Evolutionary conservation across 208 protist species (phyloP).

Genomic region (Kentomonas sorsogonicus): DNA sequence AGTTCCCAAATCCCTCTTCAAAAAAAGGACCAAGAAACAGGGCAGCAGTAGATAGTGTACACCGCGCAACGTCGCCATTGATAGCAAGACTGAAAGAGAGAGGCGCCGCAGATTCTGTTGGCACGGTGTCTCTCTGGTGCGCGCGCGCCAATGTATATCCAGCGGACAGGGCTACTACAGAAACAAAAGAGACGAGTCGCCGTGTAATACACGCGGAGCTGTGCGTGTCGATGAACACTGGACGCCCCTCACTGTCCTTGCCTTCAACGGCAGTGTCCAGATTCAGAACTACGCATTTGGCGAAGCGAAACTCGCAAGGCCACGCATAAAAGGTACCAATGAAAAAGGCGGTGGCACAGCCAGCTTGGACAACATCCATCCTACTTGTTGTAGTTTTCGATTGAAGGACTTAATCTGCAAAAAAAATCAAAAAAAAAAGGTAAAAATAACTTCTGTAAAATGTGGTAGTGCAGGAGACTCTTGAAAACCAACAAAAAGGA

Average conservation of each 20-base stretch:
- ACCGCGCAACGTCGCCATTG: no score
- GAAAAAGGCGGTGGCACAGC: conserved; percentile 30
- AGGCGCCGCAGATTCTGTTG: no score
- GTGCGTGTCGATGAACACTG: no score
- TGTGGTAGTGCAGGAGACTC: not conserved
- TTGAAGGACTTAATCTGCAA: not conserved
- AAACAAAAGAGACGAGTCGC: no score
- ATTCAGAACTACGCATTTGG: conserved; percentile 16
- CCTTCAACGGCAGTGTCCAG: conserved; percentile 21
- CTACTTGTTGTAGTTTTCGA: no score
- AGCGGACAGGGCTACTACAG: no score
- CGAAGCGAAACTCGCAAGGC: conserved; percentile 37
- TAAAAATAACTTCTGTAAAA: not conserved
- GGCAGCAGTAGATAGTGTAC: not conserved
- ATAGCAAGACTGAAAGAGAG: no score
- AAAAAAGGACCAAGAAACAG: conserved; percentile 12
- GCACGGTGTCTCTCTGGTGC: no score
- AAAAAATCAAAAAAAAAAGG: conserved; percentile 10
- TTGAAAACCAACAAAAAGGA: not conserved
- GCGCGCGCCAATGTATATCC: no score
- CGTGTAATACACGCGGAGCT: no score
- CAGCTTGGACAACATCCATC: conserved; percentile 36
- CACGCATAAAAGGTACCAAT: conserved; percentile 62
- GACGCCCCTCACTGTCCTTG: no score
- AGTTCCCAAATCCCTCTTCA: not conserved